Percentiles rank a stretch among this genome's conserved stretches.
Evolutionary conservation across 2,329 filamentous ascomycete genomes (phyloP).

Genomic region (Trichophyton rubrum): DNA sequence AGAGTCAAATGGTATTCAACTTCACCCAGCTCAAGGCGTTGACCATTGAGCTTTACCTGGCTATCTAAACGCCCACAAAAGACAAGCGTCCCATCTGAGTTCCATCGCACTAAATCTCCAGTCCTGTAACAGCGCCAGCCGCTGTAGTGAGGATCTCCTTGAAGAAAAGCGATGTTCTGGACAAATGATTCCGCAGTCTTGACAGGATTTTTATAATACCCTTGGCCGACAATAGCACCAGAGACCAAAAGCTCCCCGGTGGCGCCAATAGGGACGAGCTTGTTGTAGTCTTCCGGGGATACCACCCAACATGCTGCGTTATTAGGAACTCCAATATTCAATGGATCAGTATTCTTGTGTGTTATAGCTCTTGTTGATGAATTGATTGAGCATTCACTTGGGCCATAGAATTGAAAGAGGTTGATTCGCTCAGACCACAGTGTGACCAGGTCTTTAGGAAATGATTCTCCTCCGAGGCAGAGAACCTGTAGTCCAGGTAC

Average conservation of each 20-base stretch:
- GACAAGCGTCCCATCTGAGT: slow-evolving; percentile 14
- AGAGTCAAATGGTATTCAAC: slow-evolving; percentile 17
- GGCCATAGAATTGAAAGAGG: slow-evolving; percentile 14
- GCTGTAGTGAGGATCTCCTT: slow-evolving; percentile 18
- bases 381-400: slow-evolving; percentile 16
- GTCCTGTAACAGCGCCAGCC: slow-evolving; percentile 22
- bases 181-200: slow-evolving; percentile 20
- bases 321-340: slow-evolving; percentile 7
- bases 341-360: slow-evolving; percentile 2
- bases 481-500: slow-evolving; percentile 23
- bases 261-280: slow-evolving; percentile 15
- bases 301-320: slow-evolving; percentile 16
- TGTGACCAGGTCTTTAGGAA: slow-evolving; percentile 22
- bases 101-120: slow-evolving; percentile 20
- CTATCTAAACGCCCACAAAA: slow-evolving; percentile 6
- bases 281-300: slow-evolving; percentile 13
- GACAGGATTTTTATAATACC: slow-evolving; percentile 24
- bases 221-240: slow-evolving; percentile 24
- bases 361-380: slow-evolving; percentile 8
- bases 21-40: slow-evolving; percentile 9
- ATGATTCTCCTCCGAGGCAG: slow-evolving; percentile 29
- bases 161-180: slow-evolving; percentile 10
- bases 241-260: slow-evolving; percentile 23
- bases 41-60: slow-evolving; percentile 6
- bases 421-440: slow-evolving; percentile 18